Conservation (phyloP, 1,284 basidiomycete genomes). For the Cutaneotrichosporon spelunceum region DNA sequence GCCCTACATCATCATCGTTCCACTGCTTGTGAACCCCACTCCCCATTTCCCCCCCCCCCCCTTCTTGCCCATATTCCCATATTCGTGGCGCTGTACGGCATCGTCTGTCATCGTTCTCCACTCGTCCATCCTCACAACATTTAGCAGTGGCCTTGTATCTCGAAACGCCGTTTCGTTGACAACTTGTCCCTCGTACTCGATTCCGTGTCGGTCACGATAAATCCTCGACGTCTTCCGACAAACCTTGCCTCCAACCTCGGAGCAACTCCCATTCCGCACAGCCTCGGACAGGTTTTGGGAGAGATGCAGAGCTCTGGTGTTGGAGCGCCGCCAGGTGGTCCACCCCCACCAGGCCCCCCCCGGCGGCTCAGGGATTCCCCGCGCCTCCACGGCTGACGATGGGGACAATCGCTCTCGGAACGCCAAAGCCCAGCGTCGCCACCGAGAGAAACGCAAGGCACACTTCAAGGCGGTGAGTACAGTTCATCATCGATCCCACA, state of each 20-base stretch:
- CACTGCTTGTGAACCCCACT: not conserved
- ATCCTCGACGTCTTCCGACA: not conserved
- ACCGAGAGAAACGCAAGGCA: conserved; percentile 86
- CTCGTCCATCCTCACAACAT: not conserved
- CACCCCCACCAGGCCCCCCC: not conserved
- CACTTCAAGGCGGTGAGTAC: conserved; percentile 77
- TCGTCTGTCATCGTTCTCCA: not conserved
- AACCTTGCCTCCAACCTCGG: not conserved
- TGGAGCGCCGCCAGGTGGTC: conserved; percentile 3
- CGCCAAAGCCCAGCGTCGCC: conserved; percentile 82
- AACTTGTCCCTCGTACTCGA: not conserved
- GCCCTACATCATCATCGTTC: conserved; percentile 7
- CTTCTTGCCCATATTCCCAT: too few relatives aligned
- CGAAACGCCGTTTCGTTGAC: not conserved
- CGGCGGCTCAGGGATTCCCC: not conserved
- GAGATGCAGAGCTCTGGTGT: conserved; percentile 3
- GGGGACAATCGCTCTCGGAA: conserved; percentile 58
- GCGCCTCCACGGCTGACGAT: conserved; percentile 29
- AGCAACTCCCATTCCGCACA: not conserved
- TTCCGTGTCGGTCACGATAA: not conserved
- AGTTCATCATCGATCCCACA: not conserved
- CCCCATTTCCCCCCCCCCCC: not conserved
- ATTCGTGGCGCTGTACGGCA: not conserved
- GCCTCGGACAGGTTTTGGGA: conserved; percentile 3
- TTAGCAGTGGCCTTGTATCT: not conserved